Percentiles rank a stretch among this genome's conserved stretches.
Evolutionary conservation across 768 basidiomycete genomes (phyloP).

Genomic region (Coprinopsis sp.): DNA sequence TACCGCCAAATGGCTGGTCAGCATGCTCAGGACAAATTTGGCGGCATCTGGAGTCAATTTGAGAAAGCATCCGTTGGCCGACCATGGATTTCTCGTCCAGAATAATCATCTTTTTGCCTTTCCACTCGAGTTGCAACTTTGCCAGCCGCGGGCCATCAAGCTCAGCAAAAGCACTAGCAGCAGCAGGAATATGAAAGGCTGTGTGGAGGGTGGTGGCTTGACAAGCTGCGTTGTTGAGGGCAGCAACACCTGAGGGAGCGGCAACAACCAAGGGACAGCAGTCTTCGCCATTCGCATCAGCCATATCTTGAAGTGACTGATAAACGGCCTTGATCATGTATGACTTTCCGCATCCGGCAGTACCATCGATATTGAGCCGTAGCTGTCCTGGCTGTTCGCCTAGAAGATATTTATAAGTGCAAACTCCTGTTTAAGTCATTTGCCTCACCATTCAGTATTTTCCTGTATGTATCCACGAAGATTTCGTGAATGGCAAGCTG

Average conservation of each 20-base stretch:
- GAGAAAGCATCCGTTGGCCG: conserved; percentile 13
- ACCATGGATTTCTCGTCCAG: conserved; percentile 26
- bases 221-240: conserved; percentile 20
- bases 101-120: conserved; percentile 16
- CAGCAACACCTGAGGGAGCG: conserved; percentile 23
- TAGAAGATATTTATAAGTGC: neutral
- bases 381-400: neutral
- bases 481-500: neutral
- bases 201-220: conserved; percentile 21
- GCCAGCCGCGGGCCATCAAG: conserved; percentile 7
- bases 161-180: neutral
- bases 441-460: neutral
- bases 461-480: neutral
- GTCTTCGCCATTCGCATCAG: conserved; percentile 5
- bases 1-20: conserved; percentile 14
- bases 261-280: conserved; percentile 18
- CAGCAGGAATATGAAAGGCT: neutral
- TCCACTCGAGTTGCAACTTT: conserved; percentile 15
- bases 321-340: conserved; percentile 22
- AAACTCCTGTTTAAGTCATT: neutral
- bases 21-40: conserved; percentile 12
- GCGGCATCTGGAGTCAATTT: conserved; percentile 14
- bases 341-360: conserved; percentile 26
- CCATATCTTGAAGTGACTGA: conserved; percentile 14
- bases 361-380: conserved; percentile 22